Evolutionary conservation across 129 eudicot species (phyloP), one percentile per base, ranked within the genome.

Genomic region (Heracleum sosnowskyi): DNA sequence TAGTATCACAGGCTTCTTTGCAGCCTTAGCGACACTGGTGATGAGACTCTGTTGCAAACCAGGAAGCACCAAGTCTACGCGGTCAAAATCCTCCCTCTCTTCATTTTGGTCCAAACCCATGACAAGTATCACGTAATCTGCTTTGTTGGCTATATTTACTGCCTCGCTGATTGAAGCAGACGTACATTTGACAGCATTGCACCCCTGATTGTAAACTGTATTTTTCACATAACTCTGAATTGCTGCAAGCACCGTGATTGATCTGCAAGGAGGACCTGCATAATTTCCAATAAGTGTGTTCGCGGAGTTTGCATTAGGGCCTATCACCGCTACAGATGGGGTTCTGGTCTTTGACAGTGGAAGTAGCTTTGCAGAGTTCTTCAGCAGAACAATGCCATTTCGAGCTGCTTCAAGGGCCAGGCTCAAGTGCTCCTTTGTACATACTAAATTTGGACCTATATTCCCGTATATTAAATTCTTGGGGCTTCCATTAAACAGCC

Each of bases 91-190:
- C 84, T 96, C 99, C 74, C 87, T 85, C 78, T 92, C 99, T 79
- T 86, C 86, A 24, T 84, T 80, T 53, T 87, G 97, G 84, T 96
- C 97, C 91, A 96, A 87, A 5, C 99, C 99, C 99, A 96, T 92
- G 22, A 96, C 86, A 81, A 96, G 78, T 34, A 96, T 86, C 42
- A 96, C 99, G 40, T 90, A 82, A 79, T 96, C 99, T 16, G 82
- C 96, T 18, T 45, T 70, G 47, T 83, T 87, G 0, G 96, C 99
- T 3, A 83, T 66, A 45, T 66, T 73, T 40, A 90, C 96, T 4
- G 90, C 97, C 39, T 87, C 85, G 11, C 40, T 77, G 4, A 86
- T 83, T 0, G 78, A 73, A 51, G 88, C 97, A 36, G 45, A 10
- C 0, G 93, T 83, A 53, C 99, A 96, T 28, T 83, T 84, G 40